Percentiles rank a stretch among this genome's conserved stretches.
Evolutionary conservation across 2,329 filamentous ascomycete species (phyloP).

Genomic region (Bipolaris cookei): DNA sequence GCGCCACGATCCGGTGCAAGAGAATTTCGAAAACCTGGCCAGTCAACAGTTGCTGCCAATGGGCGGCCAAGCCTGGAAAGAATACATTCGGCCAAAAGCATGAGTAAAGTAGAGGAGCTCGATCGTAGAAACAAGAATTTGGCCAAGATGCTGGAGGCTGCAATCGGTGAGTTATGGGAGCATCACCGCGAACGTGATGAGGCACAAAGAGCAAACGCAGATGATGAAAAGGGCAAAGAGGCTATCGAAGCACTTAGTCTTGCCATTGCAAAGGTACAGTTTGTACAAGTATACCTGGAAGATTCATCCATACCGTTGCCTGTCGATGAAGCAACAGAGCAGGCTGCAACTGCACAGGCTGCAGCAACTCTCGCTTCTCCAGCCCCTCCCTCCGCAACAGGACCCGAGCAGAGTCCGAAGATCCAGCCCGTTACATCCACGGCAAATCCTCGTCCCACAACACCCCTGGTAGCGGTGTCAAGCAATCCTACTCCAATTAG

Average conservation of each 20-base stretch:
- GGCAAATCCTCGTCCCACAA: slow-evolving; percentile 10
- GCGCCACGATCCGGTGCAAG: slow-evolving; percentile 45
- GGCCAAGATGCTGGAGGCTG: slow-evolving; percentile 71
- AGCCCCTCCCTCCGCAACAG: slow-evolving; percentile 20
- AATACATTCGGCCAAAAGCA: slow-evolving; percentile 29
- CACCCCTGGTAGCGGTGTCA: slow-evolving; percentile 3
- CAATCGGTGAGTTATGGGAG: slow-evolving; percentile 67
- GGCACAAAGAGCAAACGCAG: slow-evolving; percentile 35
- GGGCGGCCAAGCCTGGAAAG: slow-evolving; percentile 30
- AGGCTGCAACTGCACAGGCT: slow-evolving; percentile 32
- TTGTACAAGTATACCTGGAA: slow-evolving; percentile 59
- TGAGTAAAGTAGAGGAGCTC: slow-evolving; percentile 52
- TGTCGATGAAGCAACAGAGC: slow-evolving; percentile 43
- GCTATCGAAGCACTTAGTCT: slow-evolving; percentile 53
- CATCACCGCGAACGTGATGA: slow-evolving; percentile 62
- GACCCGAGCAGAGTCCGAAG: slow-evolving; percentile 28
- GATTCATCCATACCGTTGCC: slow-evolving; percentile 55
- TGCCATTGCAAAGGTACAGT: slow-evolving; percentile 59
- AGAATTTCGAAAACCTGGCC: slow-evolving; percentile 43
- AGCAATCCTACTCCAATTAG: slow-evolving; percentile 15
- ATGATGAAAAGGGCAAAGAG: slow-evolving; percentile 36
- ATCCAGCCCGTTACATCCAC: slow-evolving; percentile 28
- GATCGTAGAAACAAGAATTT: slow-evolving; percentile 71
- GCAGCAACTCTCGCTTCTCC: slow-evolving; percentile 30
- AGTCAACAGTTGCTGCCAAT: slow-evolving; percentile 27